Percentiles rank a stretch among this genome's conserved stretches.
These are phyloP conservation scores for Talaromyces pinophilus DNA, from an alignment of 2,329 filamentous ascomycete species.

Conservation along the genomic window DNA sequence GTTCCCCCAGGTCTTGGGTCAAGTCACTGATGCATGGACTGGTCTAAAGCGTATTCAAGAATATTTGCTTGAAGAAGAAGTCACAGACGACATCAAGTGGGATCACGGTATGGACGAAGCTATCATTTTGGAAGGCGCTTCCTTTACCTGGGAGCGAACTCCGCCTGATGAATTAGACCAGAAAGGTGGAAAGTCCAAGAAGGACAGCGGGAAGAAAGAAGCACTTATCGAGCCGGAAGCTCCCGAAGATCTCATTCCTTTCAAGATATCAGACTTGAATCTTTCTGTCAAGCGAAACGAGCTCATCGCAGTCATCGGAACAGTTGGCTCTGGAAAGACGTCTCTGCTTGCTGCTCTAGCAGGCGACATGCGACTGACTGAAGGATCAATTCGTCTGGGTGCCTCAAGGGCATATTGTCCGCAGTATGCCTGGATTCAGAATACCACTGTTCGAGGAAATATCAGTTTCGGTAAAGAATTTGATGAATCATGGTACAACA, in stretches of 20 bases:
- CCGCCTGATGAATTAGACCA: conserved; percentile 25
- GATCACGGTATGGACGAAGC: conserved; percentile 56
- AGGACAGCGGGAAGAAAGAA: conserved; percentile 26
- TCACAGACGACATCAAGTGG: conserved; percentile 67
- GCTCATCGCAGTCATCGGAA: conserved; percentile 62
- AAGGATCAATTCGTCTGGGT: conserved; percentile 87
- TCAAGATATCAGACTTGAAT: conserved; percentile 43
- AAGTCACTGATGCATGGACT: conserved; percentile 84
- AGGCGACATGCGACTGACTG: conserved; percentile 75
- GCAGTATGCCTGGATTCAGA: conserved; percentile 98
- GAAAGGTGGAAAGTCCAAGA: conserved; percentile 13
- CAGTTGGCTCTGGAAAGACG: conserved; percentile 80
- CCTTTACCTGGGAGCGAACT: conserved; percentile 80
- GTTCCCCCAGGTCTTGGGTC: conserved; percentile 82
- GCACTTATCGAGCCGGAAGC: conserved; percentile 25
- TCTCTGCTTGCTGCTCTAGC: conserved; percentile 86
- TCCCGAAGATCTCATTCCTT: conserved; percentile 36
- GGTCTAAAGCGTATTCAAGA: conserved; percentile 84
- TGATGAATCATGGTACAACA: conserved; percentile 74
- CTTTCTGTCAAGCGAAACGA: conserved; percentile 43
- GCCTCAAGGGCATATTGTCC: conserved; percentile 87
- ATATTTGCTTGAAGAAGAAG: conserved; percentile 83
- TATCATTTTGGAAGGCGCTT: conserved; percentile 69
- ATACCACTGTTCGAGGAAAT: conserved; percentile 81
- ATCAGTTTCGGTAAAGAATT: conserved; percentile 84